Evolutionary conservation across 257 asterid species (phyloP), one percentile per base, ranked within the genome.

Genomic region (Eucommia ulmoides): DNA sequence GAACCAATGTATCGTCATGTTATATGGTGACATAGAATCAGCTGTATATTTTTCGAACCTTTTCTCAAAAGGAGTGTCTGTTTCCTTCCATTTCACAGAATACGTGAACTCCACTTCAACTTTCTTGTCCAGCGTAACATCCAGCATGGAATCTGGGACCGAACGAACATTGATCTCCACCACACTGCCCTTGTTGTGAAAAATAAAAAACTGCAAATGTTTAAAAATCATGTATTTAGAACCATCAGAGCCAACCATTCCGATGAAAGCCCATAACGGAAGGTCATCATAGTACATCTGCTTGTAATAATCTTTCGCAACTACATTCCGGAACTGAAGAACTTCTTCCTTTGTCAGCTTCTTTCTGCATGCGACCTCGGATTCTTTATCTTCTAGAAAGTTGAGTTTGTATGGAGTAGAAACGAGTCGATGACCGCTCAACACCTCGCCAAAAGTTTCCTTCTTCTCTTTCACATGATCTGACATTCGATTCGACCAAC

Each of bases 251-350:
- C 80, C 84, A 45, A 80, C 80, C 69, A 69, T 73, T n/a, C 94
- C 92, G 19, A 83, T 61, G 50, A 83, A 80, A 19, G 91, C 94
- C 94, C 94, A 83, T 18, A 80, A 61, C 7, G 94, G 92, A 64
- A 83, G 58, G 63, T 83, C 94, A 58, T 83, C 94, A 17, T 80
- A 83, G 68, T 77, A 80, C 92, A 83, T 80, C 26, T 83, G 82
- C 12, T 80, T 80, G 58, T 75, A 83, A 50, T 83, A 83, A 66
- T 83, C 94, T 64, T 80, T 83, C 12, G 75, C 68, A 0, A 80
- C 84, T 3, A 87, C 94, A 46, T 56, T 73, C 20, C 84, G 72
- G 44, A 83, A 83, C 52, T 42, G 80, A 7, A 59, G 64, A 48
- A 74, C 80, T 65, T 83, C 84, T 45, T 66, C 54, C 74, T 60